Conservation (phyloP, 129 eudicot species). For the Flaveria robusta region DNA sequence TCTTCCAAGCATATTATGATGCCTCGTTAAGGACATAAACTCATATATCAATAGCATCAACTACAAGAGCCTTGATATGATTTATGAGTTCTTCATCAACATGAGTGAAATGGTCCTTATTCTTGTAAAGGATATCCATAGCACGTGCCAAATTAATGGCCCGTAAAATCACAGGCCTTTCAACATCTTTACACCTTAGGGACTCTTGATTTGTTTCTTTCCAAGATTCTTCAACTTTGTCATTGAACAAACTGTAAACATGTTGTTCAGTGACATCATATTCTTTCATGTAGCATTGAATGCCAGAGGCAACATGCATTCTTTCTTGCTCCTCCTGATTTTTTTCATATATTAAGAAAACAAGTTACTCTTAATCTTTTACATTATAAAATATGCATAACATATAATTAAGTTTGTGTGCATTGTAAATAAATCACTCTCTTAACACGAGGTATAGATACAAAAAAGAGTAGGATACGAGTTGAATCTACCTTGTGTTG, state of each 20-base stretch:
- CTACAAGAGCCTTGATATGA: neutral
- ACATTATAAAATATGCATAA: too few relatives aligned
- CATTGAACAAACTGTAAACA: neutral
- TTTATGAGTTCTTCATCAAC: neutral
- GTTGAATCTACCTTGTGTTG: too few relatives aligned
- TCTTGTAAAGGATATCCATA: neutral
- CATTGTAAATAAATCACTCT: too few relatives aligned
- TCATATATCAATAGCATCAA: neutral
- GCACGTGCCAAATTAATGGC: neutral
- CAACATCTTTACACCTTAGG: slow-evolving; percentile 6
- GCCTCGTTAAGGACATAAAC: too few relatives aligned
- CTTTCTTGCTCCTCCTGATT: slow-evolving; percentile 16
- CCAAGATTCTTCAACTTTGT: neutral
- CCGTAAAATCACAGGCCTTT: neutral
- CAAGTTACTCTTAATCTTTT: too few relatives aligned
- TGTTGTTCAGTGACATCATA: neutral
- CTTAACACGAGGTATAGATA: too few relatives aligned
- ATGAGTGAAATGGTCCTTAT: slow-evolving; percentile 1
- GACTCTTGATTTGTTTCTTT: neutral
- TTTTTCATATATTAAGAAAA: too few relatives aligned
- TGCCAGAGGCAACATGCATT: neutral
- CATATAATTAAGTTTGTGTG: too few relatives aligned
- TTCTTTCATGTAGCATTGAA: slow-evolving; percentile 17
- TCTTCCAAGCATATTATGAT: too few relatives aligned
- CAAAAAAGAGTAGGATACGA: too few relatives aligned